These are phyloP conservation scores for Fusarium subglutinans DNA, from an alignment of 2,329 filamentous ascomycete genomes.

Conservation along the genomic window DNA sequence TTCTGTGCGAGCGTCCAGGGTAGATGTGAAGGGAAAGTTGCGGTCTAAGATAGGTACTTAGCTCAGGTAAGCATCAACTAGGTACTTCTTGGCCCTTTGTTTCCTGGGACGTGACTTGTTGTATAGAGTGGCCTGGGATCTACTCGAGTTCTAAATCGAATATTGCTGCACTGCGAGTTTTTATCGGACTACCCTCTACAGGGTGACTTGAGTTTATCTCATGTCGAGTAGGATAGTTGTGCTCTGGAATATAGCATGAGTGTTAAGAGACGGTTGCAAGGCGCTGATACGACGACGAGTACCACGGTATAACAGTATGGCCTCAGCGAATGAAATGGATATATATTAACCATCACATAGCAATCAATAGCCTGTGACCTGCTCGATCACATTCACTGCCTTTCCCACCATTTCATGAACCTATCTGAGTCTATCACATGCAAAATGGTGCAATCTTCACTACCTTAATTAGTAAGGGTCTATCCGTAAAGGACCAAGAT, in stretches of 20 bases:
- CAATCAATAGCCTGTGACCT: not conserved
- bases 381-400: not conserved
- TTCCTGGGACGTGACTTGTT: not conserved
- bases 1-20: conserved; percentile 23
- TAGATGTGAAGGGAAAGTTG: conserved; percentile 24
- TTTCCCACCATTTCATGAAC: not conserved
- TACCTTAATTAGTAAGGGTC: not conserved
- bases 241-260: not conserved
- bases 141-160: not conserved
- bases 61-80: not conserved
- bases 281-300: not conserved
- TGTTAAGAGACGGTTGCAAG: not conserved
- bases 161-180: not conserved
- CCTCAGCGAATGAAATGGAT: not conserved
- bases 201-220: no score
- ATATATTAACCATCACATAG: not conserved
- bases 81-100: not conserved
- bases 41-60: conserved; percentile 15
- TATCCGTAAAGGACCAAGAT: not conserved
- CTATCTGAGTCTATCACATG: conserved; percentile 9
- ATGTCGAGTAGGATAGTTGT: not conserved
- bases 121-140: not conserved
- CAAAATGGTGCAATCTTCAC: conserved; percentile 1
- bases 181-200: not conserved
- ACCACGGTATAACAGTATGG: no score